Base-by-base conservation (phyloP, 345 rosid genomes). In the Iberis pinnata region DNA sequence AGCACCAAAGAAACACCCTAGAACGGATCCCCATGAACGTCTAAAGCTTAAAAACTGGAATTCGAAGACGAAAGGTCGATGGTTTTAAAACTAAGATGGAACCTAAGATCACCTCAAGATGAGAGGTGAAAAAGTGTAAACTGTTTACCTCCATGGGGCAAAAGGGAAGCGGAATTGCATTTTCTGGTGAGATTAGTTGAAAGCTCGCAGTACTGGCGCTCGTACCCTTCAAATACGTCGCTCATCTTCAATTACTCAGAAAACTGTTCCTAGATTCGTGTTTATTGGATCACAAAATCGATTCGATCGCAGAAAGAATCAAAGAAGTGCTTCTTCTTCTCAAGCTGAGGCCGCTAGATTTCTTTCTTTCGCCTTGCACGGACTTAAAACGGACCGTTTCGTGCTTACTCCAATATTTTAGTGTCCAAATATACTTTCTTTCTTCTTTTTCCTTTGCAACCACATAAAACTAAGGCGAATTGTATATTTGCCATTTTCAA, bases 191-290 rank as follows among this genome's bases (percentile, higher is more conserved):
- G 82, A 73, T 68, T 76, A 10, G 88, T 75, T 12, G 95, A 86
- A 69, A 86, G 83, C 64, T 86, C 89, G 69, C 95, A 86, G 75
- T 86, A 86, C 51, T 80, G 89, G 7, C 89, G 87, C 71, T 82
- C 95, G 77, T 86, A 86, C 27, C 86, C 88, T 61, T 87, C 88
- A 53, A 83, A 83, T 7, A 83, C 92, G 42, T 76, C 82, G 46
- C 88, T 86, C 95, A 86, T 51, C 43, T 74, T 74, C 55, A 9
- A 15, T 48, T 27, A 27, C 9, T 16, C 22, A 9, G 9, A 1
- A 8, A 24, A 45, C 7, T 42, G 0, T 5, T 13, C 14, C 38
- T 41, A 7, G 45, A 43, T 22, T 47, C 36, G 19, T 14, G 8
- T 25, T 26, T 1, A 1, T 26, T 10, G 18, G 19, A 24, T 43